Evolutionary conservation across 2,329 filamentous ascomycete species (phyloP).

Genomic region (Chaetomium strumarium): DNA sequence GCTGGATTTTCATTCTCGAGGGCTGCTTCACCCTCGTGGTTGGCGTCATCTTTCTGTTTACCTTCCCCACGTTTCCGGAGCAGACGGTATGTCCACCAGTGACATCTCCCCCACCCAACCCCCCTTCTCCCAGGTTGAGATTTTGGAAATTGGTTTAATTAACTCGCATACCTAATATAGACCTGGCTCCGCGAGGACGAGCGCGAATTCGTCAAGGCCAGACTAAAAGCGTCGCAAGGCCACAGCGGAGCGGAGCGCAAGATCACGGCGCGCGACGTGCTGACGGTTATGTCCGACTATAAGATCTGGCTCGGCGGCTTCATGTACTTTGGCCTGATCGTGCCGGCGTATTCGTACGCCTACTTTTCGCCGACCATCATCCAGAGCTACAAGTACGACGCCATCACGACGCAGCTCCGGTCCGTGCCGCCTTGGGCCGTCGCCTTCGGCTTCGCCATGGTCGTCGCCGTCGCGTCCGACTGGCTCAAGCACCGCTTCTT

Average conservation of each 20-base stretch:
- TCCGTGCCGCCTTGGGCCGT: constrained; percentile 56
- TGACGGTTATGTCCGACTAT: constrained; percentile 63
- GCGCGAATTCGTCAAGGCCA: constrained; percentile 57
- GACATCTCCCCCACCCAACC: constrained; percentile 30
- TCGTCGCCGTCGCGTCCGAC: constrained; percentile 68
- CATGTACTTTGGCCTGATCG: constrained; percentile 77
- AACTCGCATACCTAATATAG: no score
- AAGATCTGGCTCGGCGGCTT: constrained; percentile 69
- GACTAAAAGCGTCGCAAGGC: constrained; percentile 62
- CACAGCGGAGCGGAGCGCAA: constrained; percentile 56
- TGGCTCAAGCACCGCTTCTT: constrained; percentile 64
- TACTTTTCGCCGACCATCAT: constrained; percentile 73
- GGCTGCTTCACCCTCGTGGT: constrained; percentile 58
- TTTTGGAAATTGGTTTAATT: no score
- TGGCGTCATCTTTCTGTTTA: constrained; percentile 59
- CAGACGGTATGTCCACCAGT: constrained; percentile 27
- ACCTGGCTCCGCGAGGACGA: constrained; percentile 70
- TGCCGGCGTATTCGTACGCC: constrained; percentile 71
- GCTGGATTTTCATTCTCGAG: constrained; percentile 80
- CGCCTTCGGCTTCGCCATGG: constrained; percentile 74
- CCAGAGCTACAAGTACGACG: constrained; percentile 55
- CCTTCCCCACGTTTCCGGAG: constrained; percentile 58
- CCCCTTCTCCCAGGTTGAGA: no score
- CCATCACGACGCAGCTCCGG: constrained; percentile 53
- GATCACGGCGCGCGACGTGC: constrained; percentile 53